These are phyloP conservation scores for Ceratocystis colombiana DNA, from an alignment of 2,329 filamentous ascomycete species.

Conservation along the genomic window DNA sequence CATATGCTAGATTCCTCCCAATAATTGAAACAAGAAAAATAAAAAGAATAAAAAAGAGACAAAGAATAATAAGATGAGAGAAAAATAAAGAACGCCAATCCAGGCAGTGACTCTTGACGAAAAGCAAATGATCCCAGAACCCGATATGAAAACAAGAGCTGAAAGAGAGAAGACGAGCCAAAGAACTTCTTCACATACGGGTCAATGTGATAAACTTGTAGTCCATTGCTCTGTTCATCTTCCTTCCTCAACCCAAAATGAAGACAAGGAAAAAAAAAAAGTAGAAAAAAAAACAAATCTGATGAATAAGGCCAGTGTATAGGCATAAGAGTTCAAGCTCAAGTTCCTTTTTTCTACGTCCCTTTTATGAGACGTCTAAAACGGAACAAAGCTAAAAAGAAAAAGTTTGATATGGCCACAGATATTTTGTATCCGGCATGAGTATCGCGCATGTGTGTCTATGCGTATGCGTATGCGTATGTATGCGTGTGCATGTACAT, in stretches of 20 bases:
- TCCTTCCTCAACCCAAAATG: neutral
- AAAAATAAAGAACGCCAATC: neutral
- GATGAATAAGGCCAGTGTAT: neutral
- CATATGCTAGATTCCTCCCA: slow-evolving; percentile 8
- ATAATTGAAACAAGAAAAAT: neutral
- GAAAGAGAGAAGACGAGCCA: neutral
- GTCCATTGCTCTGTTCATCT: neutral
- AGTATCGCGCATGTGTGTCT: neutral
- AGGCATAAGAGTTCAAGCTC: neutral
- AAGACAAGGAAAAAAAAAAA: neutral
- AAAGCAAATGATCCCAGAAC: slow-evolving; percentile 4
- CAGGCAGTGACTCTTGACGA: neutral
- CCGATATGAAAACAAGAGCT: slow-evolving; percentile 7
- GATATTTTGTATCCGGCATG: neutral
- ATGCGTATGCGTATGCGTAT: slow-evolving; percentile 11
- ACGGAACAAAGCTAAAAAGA: neutral
- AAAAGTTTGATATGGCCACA: neutral
- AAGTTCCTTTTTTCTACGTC: neutral
- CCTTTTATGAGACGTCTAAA: neutral
- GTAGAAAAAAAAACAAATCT: slow-evolving; percentile 1
- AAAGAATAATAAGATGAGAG: neutral
- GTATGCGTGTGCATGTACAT: slow-evolving; percentile 8
- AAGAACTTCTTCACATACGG: neutral
- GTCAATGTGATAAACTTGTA: neutral
- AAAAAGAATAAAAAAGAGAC: neutral